A percentile compares a stretch with the other conserved stretches of the same genome.
phyloP scores from a whole-genome alignment of 495 filamentous ascomycete genomes.

The Saxispiralis lemnorum region DNA sequence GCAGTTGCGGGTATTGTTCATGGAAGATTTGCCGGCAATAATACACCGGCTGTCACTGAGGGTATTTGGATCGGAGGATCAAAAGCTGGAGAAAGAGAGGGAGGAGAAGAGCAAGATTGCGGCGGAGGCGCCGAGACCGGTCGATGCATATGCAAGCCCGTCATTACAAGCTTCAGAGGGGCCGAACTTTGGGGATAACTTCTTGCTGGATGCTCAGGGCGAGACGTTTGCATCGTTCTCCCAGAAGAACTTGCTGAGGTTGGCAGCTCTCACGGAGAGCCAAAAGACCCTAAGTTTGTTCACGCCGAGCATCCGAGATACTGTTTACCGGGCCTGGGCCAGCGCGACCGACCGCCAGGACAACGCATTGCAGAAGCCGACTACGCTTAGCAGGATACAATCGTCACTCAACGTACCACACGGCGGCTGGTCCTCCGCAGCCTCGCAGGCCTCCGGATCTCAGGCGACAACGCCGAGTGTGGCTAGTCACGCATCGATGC shows the following conservation, averaged over 20 bases:
- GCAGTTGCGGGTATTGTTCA: constrained; percentile 81
- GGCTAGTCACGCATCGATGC: constrained; percentile 19
- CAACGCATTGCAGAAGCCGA: not conserved
- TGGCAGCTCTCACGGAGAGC: constrained; percentile 60
- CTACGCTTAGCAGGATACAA: constrained; percentile 23
- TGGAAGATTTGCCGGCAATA: constrained; percentile 93
- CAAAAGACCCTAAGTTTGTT: constrained; percentile 76
- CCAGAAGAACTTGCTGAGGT: constrained; percentile 66
- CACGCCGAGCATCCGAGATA: constrained; percentile 65
- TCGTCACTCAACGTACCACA: constrained; percentile 13
- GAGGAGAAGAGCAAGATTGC: constrained; percentile 26
- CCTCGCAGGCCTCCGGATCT: constrained; percentile 27
- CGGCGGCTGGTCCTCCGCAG: constrained; percentile 13
- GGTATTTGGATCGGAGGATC: constrained; percentile 77
- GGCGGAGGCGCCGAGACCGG: constrained; percentile 29
- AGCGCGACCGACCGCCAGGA: constrained; percentile 48
- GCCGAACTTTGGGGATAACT: constrained; percentile 46
- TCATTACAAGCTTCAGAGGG: constrained; percentile 62
- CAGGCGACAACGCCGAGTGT: constrained; percentile 25
- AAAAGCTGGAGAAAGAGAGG: constrained; percentile 33
- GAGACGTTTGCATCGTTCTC: constrained; percentile 75
- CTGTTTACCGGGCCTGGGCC: constrained; percentile 82
- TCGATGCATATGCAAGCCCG: constrained; percentile 66
- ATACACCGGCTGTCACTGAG: constrained; percentile 83
- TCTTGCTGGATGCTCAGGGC: constrained; percentile 56